Base-by-base conservation (phyloP, 345 rosid genomes). In the Gynandropsis gynandra region DNA sequence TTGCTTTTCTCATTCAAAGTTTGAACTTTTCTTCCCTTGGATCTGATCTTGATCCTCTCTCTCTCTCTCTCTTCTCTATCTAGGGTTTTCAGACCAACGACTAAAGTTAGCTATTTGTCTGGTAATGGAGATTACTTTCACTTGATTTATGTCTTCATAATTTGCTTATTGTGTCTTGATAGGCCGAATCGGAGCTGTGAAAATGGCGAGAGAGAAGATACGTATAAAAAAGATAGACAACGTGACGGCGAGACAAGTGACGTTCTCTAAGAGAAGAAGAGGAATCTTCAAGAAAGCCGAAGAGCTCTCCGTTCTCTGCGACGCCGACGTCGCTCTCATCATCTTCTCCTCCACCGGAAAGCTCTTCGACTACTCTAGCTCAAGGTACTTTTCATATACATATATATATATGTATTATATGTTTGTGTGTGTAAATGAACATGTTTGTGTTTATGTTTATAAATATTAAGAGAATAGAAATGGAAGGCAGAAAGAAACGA, bases 241-340 rank as follows among this genome's bases (percentile, higher is more conserved):
- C 70, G 47, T 70, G 16, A 71, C 85, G 13, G 79, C 85, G 17
- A 76, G 89, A 61, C 89, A 79, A 47, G 89, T 76, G 24, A 79
- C 89, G 10, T 79, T 82, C 59, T 79, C 83, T 2, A 82, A 82
- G 72, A 67, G 89, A 61, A 59, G 82, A 54, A 68, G 77, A 46
- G 89, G 89, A 64, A 68, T 82, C 47, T 79, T 79, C 56, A 82
- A 82, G 70, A 82, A 76, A 69, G 89, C 89, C 0, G 73, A 76
- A 65, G 89, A 79, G 71, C 80, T 79, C 43, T 71, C 89, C 7
- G 62, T 79, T 62, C 82, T 81, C 27, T 81, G 89, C 39, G 89
- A 81, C 62, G 85, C 85, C 0, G 85, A 81, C 42, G 79, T 81
- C 58, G 89, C 74, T 62, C 75, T 76, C 52, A 57, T 81, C 59